Evolutionary conservation across 1,284 basidiomycete genomes (phyloP).

Genomic region (Sporisorium reilianum): DNA sequence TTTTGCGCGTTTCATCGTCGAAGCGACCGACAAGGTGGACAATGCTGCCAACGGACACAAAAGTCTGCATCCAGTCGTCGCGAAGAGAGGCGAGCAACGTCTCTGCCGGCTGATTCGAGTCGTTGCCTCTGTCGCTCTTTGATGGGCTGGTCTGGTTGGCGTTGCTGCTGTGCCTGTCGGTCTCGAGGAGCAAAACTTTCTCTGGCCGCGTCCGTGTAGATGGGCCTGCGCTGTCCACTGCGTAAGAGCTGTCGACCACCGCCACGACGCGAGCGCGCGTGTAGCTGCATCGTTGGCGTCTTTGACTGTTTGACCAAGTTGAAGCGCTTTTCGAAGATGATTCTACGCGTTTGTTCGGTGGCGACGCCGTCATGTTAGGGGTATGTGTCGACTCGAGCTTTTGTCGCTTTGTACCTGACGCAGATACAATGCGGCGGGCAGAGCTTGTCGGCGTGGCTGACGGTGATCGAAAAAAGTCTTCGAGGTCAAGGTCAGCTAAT

Average conservation of each 20-base stretch:
- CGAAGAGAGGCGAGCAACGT: slow-evolving; percentile 49
- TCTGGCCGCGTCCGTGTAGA: slow-evolving; percentile 28
- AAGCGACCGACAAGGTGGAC: slow-evolving; percentile 58
- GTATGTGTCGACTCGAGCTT: slow-evolving; percentile 15
- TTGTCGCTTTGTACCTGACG: slow-evolving; percentile 30
- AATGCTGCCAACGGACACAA: slow-evolving; percentile 39
- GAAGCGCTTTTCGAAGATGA: not conserved
- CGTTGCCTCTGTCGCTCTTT: not conserved
- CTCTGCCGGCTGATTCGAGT: not conserved
- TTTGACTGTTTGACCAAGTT: not conserved
- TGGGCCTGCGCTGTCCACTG: slow-evolving; percentile 9
- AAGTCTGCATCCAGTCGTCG: slow-evolving; percentile 58
- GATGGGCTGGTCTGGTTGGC: slow-evolving; percentile 9
- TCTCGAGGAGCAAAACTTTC: slow-evolving; percentile 35
- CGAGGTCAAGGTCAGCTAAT: slow-evolving; percentile 16
- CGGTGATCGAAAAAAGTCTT: slow-evolving; percentile 20
- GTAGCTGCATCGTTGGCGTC: slow-evolving; percentile 20
- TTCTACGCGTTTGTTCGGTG: not conserved
- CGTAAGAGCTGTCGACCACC: slow-evolving; percentile 25
- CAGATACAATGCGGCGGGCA: slow-evolving; percentile 15
- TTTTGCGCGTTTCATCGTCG: slow-evolving; percentile 17
- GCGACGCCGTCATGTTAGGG: not conserved
- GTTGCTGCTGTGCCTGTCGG: slow-evolving; percentile 17
- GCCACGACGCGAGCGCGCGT: slow-evolving; percentile 34
- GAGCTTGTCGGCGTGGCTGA: slow-evolving; percentile 1